These are phyloP conservation scores for Pichia sp. DNA, from an alignment of 1,139 yeast species.

Conservation along the genomic window DNA sequence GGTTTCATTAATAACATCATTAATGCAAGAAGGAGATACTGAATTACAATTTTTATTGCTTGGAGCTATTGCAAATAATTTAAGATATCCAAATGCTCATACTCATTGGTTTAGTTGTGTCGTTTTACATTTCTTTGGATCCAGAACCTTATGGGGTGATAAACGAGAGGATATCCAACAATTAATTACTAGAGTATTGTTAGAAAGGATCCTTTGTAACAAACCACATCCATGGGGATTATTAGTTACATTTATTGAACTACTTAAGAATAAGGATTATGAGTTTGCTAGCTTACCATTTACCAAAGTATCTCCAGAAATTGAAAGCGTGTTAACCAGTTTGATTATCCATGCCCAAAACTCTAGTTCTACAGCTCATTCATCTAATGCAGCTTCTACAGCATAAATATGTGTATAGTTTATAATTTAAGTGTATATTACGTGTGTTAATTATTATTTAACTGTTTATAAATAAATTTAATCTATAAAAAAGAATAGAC, in stretches of 20 bases:
- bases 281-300: constrained; percentile 73
- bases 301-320: constrained; percentile 65
- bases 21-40: constrained; percentile 59
- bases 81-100: constrained; percentile 89
- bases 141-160: constrained; percentile 49
- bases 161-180: constrained; percentile 62
- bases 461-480: neutral
- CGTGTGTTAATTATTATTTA: neutral
- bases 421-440: constrained; percentile 4
- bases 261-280: constrained; percentile 59
- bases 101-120: constrained; percentile 84
- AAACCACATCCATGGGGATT: constrained; percentile 99
- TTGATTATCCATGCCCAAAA: constrained; percentile 37
- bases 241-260: constrained; percentile 73
- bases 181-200: constrained; percentile 69
- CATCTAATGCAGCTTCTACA: neutral
- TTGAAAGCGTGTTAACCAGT: constrained; percentile 49
- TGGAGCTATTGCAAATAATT: constrained; percentile 81
- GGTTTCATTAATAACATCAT: constrained; percentile 58
- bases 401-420: too few relatives aligned
- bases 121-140: constrained; percentile 61
- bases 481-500: too few relatives aligned
- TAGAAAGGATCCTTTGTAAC: constrained; percentile 82
- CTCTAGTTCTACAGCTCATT: too few relatives aligned
- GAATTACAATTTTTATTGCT: constrained; percentile 73